These are phyloP conservation scores for Lyophyllum semitale DNA, from an alignment of 768 basidiomycete genomes.

Conservation along the genomic window DNA sequence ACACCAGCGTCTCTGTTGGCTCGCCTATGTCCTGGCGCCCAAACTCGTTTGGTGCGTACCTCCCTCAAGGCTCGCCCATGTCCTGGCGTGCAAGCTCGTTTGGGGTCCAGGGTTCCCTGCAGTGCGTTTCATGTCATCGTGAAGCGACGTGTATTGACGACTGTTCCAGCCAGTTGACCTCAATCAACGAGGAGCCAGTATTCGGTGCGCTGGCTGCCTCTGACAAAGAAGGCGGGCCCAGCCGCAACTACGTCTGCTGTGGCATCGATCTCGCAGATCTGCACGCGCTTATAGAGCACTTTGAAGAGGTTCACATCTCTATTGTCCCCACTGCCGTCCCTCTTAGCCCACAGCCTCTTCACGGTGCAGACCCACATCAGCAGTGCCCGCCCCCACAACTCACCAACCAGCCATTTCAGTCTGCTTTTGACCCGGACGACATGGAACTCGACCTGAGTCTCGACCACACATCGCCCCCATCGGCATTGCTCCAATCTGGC, in stretches of 20 bases:
- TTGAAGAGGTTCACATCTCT: conserved; percentile 87
- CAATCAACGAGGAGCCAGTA: conserved; percentile 58
- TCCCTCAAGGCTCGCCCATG: conserved; percentile 63
- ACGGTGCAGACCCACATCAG: conserved; percentile 18
- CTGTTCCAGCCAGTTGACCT: conserved; percentile 36
- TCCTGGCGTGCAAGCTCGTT: conserved; percentile 12
- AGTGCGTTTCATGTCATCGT: neutral
- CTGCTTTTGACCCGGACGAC: conserved; percentile 71
- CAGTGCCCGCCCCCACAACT: conserved; percentile 26
- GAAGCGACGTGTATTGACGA: neutral
- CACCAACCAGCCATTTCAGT: conserved; percentile 22
- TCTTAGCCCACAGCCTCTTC: conserved; percentile 40
- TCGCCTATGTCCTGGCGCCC: conserved; percentile 74
- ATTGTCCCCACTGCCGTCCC: conserved; percentile 49
- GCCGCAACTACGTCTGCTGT: conserved; percentile 90
- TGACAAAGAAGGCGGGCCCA: conserved; percentile 74
- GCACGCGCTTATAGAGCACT: conserved; percentile 87
- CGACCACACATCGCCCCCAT: conserved; percentile 30
- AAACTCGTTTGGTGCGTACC: conserved; percentile 63
- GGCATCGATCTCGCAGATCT: conserved; percentile 72
- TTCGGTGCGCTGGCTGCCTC: conserved; percentile 67
- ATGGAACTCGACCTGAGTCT: conserved; percentile 80
- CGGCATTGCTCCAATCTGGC: conserved; percentile 23
- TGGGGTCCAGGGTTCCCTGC: neutral
- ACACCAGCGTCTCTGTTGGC: conserved; percentile 67